Percentiles rank a stretch among this genome's conserved stretches.
These are phyloP conservation scores for Talaromyces nanjingensis DNA, from an alignment of 495 filamentous ascomycete genomes.

Conservation along the genomic window DNA sequence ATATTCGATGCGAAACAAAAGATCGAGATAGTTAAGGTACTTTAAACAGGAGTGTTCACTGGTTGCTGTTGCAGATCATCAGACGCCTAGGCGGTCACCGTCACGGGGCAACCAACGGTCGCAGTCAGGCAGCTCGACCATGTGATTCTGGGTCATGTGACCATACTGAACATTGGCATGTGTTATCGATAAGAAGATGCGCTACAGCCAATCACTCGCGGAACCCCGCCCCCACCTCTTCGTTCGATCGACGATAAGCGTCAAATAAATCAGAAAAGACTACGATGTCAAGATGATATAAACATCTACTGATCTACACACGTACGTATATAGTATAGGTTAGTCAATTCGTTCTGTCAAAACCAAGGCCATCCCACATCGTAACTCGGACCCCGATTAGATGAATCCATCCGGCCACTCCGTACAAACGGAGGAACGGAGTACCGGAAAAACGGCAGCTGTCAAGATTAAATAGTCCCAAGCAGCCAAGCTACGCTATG, in stretches of 20 bases:
- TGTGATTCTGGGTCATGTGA: slow-evolving; percentile 2
- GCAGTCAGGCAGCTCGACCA: neutral
- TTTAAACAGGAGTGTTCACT: neutral
- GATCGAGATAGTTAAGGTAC: neutral
- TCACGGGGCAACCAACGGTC: slow-evolving; percentile 1
- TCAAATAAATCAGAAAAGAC: neutral
- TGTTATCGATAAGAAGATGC: slow-evolving; percentile 3
- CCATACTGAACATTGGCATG: neutral
- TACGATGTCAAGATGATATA: neutral
- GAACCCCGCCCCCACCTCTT: neutral
- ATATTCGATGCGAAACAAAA: neutral
- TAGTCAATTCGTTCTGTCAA: neutral
- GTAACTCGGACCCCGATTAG: neutral
- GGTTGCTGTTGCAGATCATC: neutral
- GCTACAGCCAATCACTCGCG: neutral
- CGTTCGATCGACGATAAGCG: neutral
- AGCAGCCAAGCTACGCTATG: neutral
- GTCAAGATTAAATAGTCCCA: neutral
- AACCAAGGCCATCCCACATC: neutral
- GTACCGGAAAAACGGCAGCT: neutral
- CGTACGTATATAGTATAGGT: neutral
- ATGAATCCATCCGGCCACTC: neutral
- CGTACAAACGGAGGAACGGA: neutral
- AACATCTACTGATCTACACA: neutral
- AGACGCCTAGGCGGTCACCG: neutral